Conservation (phyloP, 208 protist genomes). For the Leishmania arabica region DNA sequence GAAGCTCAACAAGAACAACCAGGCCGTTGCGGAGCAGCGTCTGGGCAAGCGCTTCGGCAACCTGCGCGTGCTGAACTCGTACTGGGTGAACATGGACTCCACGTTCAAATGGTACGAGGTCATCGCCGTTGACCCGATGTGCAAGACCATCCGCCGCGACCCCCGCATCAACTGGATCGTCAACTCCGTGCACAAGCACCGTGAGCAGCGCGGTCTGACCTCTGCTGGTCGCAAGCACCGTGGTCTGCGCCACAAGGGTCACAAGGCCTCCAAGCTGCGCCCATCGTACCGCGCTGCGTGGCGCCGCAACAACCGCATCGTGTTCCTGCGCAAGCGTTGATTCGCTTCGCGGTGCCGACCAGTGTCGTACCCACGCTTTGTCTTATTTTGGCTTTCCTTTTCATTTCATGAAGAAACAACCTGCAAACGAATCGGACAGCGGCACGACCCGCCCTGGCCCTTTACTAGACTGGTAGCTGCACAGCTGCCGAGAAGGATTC, state of each 20-base stretch:
- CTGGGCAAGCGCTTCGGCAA: slow-evolving; percentile 96
- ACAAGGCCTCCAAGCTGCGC: slow-evolving; percentile 94
- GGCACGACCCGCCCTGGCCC: background rate
- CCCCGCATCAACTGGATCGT: slow-evolving; percentile 99
- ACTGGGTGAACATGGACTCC: slow-evolving; percentile 98
- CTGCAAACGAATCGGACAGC: background rate
- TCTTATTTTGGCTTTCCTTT: slow-evolving; percentile 19
- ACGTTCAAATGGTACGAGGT: slow-evolving; percentile 99
- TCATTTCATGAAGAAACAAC: slow-evolving; percentile 9
- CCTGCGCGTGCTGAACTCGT: slow-evolving; percentile 99
- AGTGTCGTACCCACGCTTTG: slow-evolving; percentile 9
- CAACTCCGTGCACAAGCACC: slow-evolving; percentile 96
- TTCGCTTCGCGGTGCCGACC: background rate
- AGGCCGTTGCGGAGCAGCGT: slow-evolving; percentile 97
- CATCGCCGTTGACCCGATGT: slow-evolving; percentile 98
- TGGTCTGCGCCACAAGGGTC: slow-evolving; percentile 96
- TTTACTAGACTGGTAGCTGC: background rate
- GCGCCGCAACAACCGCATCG: slow-evolving; percentile 98
- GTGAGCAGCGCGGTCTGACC: slow-evolving; percentile 99
- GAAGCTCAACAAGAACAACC: slow-evolving; percentile 97
- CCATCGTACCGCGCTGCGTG: slow-evolving; percentile 96
- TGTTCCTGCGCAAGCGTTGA: slow-evolving; percentile 93
- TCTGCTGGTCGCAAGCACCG: slow-evolving; percentile 96
- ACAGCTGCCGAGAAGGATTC: background rate
- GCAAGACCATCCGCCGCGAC: slow-evolving; percentile 98